Percentiles rank a stretch among this genome's conserved stretches.
These are phyloP conservation scores for Sordariomycetes sp. DNA, from an alignment of 2,329 filamentous ascomycete species.

Conservation along the genomic window DNA sequence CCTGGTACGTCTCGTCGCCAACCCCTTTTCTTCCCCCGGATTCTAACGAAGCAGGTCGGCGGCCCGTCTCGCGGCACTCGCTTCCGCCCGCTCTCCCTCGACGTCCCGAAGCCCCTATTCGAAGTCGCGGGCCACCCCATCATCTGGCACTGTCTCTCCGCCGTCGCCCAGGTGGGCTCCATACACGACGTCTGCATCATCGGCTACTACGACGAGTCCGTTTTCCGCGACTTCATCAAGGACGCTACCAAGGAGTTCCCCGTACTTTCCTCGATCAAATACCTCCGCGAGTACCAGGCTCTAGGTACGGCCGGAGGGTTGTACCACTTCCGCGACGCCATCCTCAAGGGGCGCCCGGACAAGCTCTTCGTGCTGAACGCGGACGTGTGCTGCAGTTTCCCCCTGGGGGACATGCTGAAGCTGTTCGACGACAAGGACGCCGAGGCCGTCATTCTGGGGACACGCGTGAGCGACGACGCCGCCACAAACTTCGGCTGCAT, in stretches of 20 bases:
- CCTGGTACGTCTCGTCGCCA: slow-evolving; percentile 47
- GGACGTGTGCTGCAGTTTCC: slow-evolving; percentile 98
- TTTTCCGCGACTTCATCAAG: slow-evolving; percentile 98
- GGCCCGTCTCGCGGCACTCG: slow-evolving; percentile 92
- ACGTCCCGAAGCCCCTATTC: slow-evolving; percentile 97
- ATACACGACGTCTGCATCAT: slow-evolving; percentile 97
- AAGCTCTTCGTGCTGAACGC: slow-evolving; percentile 96
- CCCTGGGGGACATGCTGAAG: slow-evolving; percentile 88
- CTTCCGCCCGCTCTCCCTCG: slow-evolving; percentile 89
- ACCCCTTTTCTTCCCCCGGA: slow-evolving; percentile 6
- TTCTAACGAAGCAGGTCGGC: slow-evolving; percentile 59
- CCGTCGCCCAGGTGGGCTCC: slow-evolving; percentile 80
- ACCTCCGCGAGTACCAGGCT: slow-evolving; percentile 94
- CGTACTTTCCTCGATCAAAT: slow-evolving; percentile 73
- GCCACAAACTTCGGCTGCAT: slow-evolving; percentile 97
- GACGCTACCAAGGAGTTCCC: slow-evolving; percentile 78
- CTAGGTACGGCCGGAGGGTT: slow-evolving; percentile 91
- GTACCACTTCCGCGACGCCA: slow-evolving; percentile 98
- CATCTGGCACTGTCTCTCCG: slow-evolving; percentile 93
- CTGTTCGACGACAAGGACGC: slow-evolving; percentile 92
- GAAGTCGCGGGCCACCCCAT: slow-evolving; percentile 97
- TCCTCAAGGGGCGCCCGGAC: slow-evolving; percentile 90
- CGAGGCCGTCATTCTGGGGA: slow-evolving; percentile 93
- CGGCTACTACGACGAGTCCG: slow-evolving; percentile 95
- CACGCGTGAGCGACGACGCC: slow-evolving; percentile 80